A percentile compares a stretch with the other conserved stretches of the same genome.
Evolutionary conservation across 805 yeast species (phyloP).

Genomic region (Candida sanyiensis): DNA sequence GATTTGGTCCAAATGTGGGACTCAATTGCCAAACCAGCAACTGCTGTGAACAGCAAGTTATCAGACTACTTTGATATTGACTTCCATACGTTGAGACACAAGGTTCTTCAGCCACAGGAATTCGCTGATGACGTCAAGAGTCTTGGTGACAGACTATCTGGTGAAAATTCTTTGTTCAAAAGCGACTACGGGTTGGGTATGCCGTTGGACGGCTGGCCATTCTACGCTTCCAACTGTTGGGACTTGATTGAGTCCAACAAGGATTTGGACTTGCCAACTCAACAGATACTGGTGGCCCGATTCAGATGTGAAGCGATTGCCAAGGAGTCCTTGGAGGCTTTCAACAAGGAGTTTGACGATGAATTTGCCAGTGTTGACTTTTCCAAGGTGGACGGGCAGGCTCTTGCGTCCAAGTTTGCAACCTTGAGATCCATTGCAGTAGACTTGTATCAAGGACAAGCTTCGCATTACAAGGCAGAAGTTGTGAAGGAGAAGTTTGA

Average conservation of each 20-base stretch:
- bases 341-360: conserved; percentile 12
- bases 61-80: conserved; percentile 79
- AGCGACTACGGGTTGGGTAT: conserved; percentile 73
- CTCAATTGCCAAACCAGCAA: conserved; percentile 65
- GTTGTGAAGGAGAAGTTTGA: conserved; percentile 64
- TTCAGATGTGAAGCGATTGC: conserved; percentile 91
- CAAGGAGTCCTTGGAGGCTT: conserved; percentile 29
- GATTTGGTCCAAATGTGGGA: conserved; percentile 81
- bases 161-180: conserved; percentile 43
- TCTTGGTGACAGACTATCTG: conserved; percentile 58
- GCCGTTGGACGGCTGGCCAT: conserved; percentile 94
- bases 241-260: conserved; percentile 87
- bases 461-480: conserved; percentile 63
- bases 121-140: conserved; percentile 54
- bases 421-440: conserved; percentile 43
- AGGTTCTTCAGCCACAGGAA: conserved; percentile 69
- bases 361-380: conserved; percentile 10
- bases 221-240: conserved; percentile 91
- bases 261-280: conserved; percentile 94
- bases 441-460: conserved; percentile 56
- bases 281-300: conserved; percentile 89
- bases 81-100: conserved; percentile 80
- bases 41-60: conserved; percentile 47
- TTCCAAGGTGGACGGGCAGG: conserved; percentile 16
- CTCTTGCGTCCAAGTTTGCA: conserved; percentile 39